These are phyloP conservation scores for Globisporangium paroecandrum DNA, from an alignment of 352 stramenopile genomes.

Conservation along the genomic window DNA sequence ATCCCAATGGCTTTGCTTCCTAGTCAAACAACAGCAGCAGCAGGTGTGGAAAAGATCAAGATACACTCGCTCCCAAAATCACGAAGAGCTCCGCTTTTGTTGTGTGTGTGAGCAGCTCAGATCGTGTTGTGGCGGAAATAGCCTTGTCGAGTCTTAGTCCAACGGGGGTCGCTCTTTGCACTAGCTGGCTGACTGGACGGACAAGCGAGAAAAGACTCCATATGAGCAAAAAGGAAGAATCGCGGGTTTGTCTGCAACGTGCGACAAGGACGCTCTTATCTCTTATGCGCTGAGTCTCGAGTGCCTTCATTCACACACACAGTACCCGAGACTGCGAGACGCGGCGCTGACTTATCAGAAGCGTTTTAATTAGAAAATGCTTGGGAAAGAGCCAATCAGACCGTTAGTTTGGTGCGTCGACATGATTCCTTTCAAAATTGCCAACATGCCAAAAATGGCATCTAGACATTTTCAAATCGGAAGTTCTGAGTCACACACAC, in stretches of 20 bases:
- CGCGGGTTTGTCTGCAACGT: background rate
- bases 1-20: background rate
- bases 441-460: background rate
- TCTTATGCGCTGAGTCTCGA: background rate
- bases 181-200: background rate
- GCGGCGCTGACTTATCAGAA: conserved; percentile 3
- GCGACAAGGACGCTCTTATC: conserved; percentile 7
- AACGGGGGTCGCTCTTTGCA: background rate
- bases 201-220: background rate
- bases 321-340: background rate
- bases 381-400: background rate
- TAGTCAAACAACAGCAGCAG: background rate
- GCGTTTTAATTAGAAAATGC: background rate
- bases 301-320: background rate
- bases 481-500: background rate
- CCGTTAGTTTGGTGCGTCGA: background rate
- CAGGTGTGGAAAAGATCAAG: conserved; percentile 2
- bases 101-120: background rate
- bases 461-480: background rate
- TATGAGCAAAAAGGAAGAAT: background rate
- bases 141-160: background rate
- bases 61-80: background rate
- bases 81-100: background rate
- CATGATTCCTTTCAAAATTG: background rate
- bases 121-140: background rate